Evolutionary conservation across 305 asterid genomes (phyloP), one percentile per base, ranked within the genome.

Genomic region (Fraxinus albicans): DNA sequence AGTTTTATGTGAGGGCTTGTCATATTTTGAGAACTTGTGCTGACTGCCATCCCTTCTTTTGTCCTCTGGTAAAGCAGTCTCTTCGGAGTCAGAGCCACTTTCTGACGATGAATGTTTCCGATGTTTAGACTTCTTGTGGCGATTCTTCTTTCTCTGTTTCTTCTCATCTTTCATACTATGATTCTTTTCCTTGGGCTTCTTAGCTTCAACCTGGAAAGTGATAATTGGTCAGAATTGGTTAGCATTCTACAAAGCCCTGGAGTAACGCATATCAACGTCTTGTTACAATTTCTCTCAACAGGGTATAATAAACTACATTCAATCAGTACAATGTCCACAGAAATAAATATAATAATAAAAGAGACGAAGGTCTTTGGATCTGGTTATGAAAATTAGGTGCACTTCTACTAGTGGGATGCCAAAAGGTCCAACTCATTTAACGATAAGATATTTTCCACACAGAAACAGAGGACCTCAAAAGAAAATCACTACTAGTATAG

Each of bases 121-220:
- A 60, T 85, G 91, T 70, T 90, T 84, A 21, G 90, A 88, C 85
- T 88, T 85, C 87, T 86, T 91, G 81, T 36, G 82, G 80, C 70
- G 90, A 81, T 88, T 93, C 87, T 91, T 91, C 85, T 82, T 85
- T 55, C 38, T 84, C 44, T 76, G 84, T 86, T 89, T 90, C 86
- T 86, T 89, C 83, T 82, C 90, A 23, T 82, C 87, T 82, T 86
- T 87, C 29, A 72, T 58, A 25, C 35, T 17, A 53, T 17, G 58
- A 58, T 47, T 78, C 83, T 86, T 92, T 74, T 78, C 90, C 86
- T 85, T 89, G 80, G 82, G 86, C 86, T 91, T 93, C 82, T 85
- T 87, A 23, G 85, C 83, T 89, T 92, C 93, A 76, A 93, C 94
- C 98, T 95, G 87, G 44, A 88, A 81, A 78, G 69, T 15, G 47